These are phyloP conservation scores for Akebia trifoliata DNA, from an alignment of 164 flowering plant species.

Conservation along the genomic window DNA sequence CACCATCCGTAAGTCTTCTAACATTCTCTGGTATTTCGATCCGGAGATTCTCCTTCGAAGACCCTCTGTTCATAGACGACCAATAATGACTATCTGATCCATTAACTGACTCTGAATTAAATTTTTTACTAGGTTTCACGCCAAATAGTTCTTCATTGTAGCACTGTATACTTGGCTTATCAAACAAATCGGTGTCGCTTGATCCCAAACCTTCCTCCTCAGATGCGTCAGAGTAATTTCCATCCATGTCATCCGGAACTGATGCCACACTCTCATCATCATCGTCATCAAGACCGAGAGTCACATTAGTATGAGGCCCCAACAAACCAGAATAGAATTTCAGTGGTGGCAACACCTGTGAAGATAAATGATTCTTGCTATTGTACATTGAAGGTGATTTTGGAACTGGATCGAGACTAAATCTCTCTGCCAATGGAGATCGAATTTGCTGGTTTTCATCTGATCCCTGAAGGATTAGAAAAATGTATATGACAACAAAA, in stretches of 20 bases:
- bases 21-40: conserved; percentile 42
- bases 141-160: conserved; percentile 31
- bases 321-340: conserved; percentile 55
- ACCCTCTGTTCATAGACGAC: conserved; percentile 39
- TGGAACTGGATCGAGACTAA: conserved; percentile 23
- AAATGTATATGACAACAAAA: no score
- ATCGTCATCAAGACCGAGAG: conserved; percentile 26
- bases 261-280: conserved; percentile 55
- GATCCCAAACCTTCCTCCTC: conserved; percentile 32
- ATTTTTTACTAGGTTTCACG: conserved; percentile 10
- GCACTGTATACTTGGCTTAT: conserved; percentile 13
- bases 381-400: conserved; percentile 34
- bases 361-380: conserved; percentile 22
- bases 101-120: background rate
- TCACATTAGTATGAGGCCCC: conserved; percentile 26
- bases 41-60: conserved; percentile 38
- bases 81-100: conserved; percentile 5
- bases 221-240: conserved; percentile 30
- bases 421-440: conserved; percentile 43
- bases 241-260: conserved; percentile 36
- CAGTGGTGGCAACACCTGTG: conserved; percentile 57
- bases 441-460: conserved; percentile 29
- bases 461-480: conserved; percentile 37
- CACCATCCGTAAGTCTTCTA: conserved; percentile 34
- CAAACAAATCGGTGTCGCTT: conserved; percentile 24